A percentile compares a stretch with the other conserved stretches of the same genome.
These are phyloP conservation scores for Leishmania arabica DNA, from an alignment of 208 protist genomes.

Conservation along the genomic window DNA sequence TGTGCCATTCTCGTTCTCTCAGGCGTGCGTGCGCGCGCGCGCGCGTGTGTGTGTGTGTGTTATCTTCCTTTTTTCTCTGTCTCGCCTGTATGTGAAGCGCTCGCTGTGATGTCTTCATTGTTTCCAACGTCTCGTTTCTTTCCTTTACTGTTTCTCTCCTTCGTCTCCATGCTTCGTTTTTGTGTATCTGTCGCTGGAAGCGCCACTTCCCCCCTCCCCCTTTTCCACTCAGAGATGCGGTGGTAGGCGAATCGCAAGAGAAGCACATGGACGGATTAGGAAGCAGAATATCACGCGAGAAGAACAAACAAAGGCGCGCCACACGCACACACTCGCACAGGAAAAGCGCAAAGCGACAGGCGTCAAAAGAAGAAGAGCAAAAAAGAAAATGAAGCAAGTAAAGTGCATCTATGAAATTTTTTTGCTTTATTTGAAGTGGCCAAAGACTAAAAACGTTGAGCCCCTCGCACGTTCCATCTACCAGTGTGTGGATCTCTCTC, in stretches of 20 bases:
- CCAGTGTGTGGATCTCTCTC: background rate
- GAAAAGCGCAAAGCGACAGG: background rate
- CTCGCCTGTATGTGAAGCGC: background rate
- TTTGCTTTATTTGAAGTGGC: background rate
- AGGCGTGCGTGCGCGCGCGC: background rate
- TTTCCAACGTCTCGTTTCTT: background rate
- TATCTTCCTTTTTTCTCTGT: background rate
- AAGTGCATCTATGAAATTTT: background rate
- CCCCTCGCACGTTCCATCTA: background rate
- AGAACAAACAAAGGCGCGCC: background rate
- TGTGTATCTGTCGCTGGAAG: background rate
- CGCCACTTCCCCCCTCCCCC: background rate
- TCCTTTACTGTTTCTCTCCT: background rate
- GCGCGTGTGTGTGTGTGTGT: background rate
- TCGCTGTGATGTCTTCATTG: background rate
- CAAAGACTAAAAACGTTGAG: background rate
- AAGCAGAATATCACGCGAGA: background rate
- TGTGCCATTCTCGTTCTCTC: background rate
- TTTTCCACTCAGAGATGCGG: background rate
- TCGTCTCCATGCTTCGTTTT: background rate
- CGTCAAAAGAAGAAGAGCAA: background rate
- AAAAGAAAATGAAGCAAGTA: background rate
- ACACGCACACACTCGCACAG: background rate
- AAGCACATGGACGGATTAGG: background rate
- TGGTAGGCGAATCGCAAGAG: background rate